phyloP scores from a whole-genome alignment of 2,329 filamentous ascomycete species.

The Fusarium papillatum region DNA sequence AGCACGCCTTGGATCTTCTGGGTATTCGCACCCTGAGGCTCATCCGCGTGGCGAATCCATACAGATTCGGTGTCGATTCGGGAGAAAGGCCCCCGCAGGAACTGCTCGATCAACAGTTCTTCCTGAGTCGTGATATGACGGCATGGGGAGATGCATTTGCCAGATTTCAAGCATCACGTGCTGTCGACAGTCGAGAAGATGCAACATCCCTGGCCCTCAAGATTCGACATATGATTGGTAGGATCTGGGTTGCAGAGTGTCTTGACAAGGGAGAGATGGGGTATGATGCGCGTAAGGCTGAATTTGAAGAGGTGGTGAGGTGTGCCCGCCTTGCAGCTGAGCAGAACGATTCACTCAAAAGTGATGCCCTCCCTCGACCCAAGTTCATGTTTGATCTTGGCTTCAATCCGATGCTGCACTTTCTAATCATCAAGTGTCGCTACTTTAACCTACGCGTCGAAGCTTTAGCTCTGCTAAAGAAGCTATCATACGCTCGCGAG shows the following conservation, averaged over 20 bases:
- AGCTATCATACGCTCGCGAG: constrained; percentile 48
- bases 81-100: constrained; percentile 12
- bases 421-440: constrained; percentile 55
- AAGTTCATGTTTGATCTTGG: constrained; percentile 59
- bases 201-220: constrained; percentile 40
- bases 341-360: not conserved
- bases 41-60: constrained; percentile 45
- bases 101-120: constrained; percentile 39
- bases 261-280: constrained; percentile 48
- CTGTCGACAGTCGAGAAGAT: constrained; percentile 7
- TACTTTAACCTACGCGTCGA: constrained; percentile 50
- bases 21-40: constrained; percentile 47
- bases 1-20: constrained; percentile 46
- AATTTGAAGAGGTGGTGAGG: constrained; percentile 49
- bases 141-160: constrained; percentile 48
- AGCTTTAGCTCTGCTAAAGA: constrained; percentile 49
- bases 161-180: constrained; percentile 1
- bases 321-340: constrained; percentile 37
- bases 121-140: constrained; percentile 39
- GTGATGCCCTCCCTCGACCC: not conserved
- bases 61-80: constrained; percentile 29
- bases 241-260: constrained; percentile 50
- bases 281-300: constrained; percentile 49
- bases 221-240: constrained; percentile 48
- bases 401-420: constrained; percentile 53